Base-by-base conservation (phyloP, 2,329 filamentous ascomycete genomes). In the Colletotrichum viniferum region DNA sequence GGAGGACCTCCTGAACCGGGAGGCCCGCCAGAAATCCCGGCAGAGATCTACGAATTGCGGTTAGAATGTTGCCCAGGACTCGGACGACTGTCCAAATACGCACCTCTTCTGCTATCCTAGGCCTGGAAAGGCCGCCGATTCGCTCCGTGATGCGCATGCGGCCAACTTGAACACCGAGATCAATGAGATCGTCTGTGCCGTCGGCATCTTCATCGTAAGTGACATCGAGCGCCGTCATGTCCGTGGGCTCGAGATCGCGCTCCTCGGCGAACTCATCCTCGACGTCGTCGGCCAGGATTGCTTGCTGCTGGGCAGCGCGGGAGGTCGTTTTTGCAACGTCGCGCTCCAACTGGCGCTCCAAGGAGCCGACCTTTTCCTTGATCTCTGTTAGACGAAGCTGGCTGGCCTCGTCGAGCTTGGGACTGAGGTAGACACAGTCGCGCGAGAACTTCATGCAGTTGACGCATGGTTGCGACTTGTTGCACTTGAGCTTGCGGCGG, bases 401-500 rank as follows among this genome's bases (percentile, higher is more conserved):
- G 69, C 91, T 91, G 9, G 90, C 91, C 76, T 93, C 89, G 82
- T 95, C 94, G n/a, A 94, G 86, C 26, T 92, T 89, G 1, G 92
- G 90, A 3, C 92, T 90, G 43, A 95, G 87, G 80, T 94, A 95
- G 48, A 94, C 81, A 78, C 90, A 92, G 24, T 90, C 88, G 28
- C 89, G 86, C 26, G 82, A 85, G 36, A 88, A 88, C 78, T 89
- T 90, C 77, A 84, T 85, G 83, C 92, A 94, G 82, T 94, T 94
- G 77, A 88, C 88, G 81, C 94, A 96, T 76, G 94, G 93, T 66
- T 93, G 89, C 24, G 83, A 87, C 84, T 94, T 95, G 85, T 95
- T 93, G 85, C 94, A 96, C 82, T 94, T 95, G 71, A 96, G 87
- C 84, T 96, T 96, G 55, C 94, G 90, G 26, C 94, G 90, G 52